Evolutionary conservation across 192 early-diverging fungal genomes (phyloP).

Genomic region (Mortierella alpina): DNA sequence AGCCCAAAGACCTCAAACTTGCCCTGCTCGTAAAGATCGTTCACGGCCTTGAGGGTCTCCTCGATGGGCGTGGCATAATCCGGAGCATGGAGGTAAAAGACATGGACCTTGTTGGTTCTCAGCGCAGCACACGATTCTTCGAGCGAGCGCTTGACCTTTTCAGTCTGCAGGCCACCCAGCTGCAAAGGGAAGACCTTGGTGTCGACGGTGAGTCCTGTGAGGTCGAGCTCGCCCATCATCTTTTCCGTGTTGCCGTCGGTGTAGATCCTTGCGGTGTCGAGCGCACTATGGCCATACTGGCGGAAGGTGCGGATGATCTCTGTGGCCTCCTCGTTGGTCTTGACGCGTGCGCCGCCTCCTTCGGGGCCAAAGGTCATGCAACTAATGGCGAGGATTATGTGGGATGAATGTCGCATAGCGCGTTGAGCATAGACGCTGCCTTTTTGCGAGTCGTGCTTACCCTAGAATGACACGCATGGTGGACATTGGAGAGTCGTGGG

Average conservation of each 20-base stretch:
- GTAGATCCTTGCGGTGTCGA: constrained; percentile 61
- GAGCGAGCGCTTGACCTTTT: constrained; percentile 42
- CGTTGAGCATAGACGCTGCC: too few species aligned
- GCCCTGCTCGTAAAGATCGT: constrained; percentile 66
- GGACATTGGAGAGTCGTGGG: not conserved
- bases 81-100: constrained; percentile 77
- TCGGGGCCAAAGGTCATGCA: constrained; percentile 52
- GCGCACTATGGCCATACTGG: constrained; percentile 19
- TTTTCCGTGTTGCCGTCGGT: constrained; percentile 66
- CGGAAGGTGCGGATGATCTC: constrained; percentile 33
- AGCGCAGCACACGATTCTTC: constrained; percentile 62
- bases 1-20: constrained; percentile 58
- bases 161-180: constrained; percentile 53
- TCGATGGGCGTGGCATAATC: constrained; percentile 68
- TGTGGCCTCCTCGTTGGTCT: constrained; percentile 29
- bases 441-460: constrained; percentile 1
- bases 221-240: constrained; percentile 45
- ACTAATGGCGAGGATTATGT: not conserved
- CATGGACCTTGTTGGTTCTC: constrained; percentile 60
- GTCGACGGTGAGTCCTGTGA: constrained; percentile 30
- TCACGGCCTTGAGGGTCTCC: constrained; percentile 64
- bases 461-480: constrained; percentile 43
- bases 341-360: constrained; percentile 49
- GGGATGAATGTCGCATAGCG: not conserved
- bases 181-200: constrained; percentile 37